Percentiles rank a stretch among this genome's conserved stretches.
Evolutionary conservation across 1,284 basidiomycete species (phyloP).

Genomic region (Leccinum griseonigrum): DNA sequence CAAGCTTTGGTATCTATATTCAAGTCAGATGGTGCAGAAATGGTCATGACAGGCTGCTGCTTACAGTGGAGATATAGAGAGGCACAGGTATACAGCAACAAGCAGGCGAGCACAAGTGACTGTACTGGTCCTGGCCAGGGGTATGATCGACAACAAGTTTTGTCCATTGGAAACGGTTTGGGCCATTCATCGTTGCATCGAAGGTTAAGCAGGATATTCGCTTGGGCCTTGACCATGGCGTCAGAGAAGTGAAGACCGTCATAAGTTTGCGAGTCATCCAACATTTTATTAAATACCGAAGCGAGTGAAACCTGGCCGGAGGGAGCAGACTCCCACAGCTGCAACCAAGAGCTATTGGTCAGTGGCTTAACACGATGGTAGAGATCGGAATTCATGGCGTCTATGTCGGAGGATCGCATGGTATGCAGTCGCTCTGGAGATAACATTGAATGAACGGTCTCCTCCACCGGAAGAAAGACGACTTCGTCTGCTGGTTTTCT

Average conservation of each 20-base stretch:
- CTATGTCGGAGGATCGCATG: constrained; percentile 75
- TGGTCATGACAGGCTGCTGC: neutral
- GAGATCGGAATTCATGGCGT: constrained; percentile 86
- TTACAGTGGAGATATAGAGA: constrained; percentile 21
- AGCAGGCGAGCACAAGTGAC: constrained; percentile 48
- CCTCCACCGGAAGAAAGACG: constrained; percentile 77
- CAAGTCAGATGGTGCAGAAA: constrained; percentile 12
- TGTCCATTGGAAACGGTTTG: constrained; percentile 69
- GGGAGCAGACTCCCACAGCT: constrained; percentile 22
- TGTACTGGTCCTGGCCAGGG: constrained; percentile 66
- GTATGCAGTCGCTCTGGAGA: constrained; percentile 59
- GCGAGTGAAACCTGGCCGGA: constrained; percentile 59
- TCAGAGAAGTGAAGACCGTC: constrained; percentile 84
- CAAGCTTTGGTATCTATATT: constrained; percentile 28
- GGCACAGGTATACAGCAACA: constrained; percentile 17
- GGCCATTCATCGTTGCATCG: constrained; percentile 77
- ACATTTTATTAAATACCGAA: constrained; percentile 74
- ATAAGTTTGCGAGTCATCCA: constrained; percentile 68
- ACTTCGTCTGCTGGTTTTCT: constrained; percentile 62
- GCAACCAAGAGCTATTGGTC: constrained; percentile 32
- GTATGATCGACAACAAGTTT: constrained; percentile 82
- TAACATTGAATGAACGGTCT: constrained; percentile 58
- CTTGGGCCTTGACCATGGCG: constrained; percentile 64
- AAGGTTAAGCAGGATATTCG: constrained; percentile 77
- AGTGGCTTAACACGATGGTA: constrained; percentile 60